Conservation (phyloP, 257 asterid species). For the Solanum sejunctum region DNA sequence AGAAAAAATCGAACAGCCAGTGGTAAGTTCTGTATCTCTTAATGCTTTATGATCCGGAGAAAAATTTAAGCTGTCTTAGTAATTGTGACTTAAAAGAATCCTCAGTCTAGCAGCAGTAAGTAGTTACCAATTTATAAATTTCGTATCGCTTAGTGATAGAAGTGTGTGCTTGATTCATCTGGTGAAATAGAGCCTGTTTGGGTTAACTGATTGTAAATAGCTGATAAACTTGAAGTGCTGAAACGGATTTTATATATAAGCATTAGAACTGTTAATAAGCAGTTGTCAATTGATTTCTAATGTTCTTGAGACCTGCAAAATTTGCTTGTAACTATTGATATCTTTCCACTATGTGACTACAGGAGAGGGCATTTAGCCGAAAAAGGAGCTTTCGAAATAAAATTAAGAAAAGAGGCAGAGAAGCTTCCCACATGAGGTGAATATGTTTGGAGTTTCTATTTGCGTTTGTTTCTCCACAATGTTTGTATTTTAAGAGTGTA, state of each 20-base stretch:
- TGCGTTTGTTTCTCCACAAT: background rate
- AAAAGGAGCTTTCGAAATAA: constrained; percentile 94
- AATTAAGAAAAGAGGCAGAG: constrained; percentile 62
- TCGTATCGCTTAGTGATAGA: background rate
- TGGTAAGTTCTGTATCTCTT: constrained; percentile 37
- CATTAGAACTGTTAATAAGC: background rate
- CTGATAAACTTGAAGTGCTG: background rate
- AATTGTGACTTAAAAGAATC: background rate
- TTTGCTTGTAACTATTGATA: background rate
- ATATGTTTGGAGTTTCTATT: background rate
- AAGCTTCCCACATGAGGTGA: background rate
- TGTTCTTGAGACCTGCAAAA: background rate
- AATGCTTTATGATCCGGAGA: background rate
- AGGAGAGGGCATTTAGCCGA: constrained; percentile 93
- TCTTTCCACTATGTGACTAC: constrained; percentile 13
- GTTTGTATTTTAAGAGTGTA: background rate
- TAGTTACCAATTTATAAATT: background rate
- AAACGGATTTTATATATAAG: background rate
- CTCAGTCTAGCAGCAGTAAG: background rate
- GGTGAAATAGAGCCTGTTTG: background rate
- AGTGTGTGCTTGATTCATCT: background rate
- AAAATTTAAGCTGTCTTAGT: background rate
- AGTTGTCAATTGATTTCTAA: background rate
- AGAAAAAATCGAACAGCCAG: constrained; percentile 51
- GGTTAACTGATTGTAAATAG: background rate